phyloP scores from a whole-genome alignment of 164 flowering plant species.

The Magnolia kwangsiensis region DNA sequence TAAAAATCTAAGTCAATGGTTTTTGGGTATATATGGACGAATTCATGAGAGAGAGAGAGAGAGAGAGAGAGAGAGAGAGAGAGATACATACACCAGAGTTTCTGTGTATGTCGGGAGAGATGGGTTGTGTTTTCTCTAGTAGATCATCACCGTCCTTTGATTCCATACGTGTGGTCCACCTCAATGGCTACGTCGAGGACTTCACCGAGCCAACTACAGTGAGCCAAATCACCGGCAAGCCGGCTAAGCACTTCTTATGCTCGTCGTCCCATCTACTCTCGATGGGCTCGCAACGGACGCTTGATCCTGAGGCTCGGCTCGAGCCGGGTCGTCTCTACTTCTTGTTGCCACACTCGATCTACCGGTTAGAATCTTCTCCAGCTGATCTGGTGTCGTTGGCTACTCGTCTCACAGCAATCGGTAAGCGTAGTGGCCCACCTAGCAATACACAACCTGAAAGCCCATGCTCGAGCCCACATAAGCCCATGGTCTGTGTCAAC shows the following conservation, averaged over 20 bases:
- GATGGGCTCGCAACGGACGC: constrained; percentile 14
- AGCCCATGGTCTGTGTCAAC: too few relatives aligned
- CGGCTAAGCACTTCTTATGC: constrained; percentile 31
- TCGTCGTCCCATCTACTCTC: constrained; percentile 34
- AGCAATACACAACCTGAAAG: neutral
- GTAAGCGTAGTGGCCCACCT: constrained; percentile 8
- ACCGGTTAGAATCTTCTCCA: constrained; percentile 12
- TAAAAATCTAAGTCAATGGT: too few relatives aligned
- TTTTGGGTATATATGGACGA: too few relatives aligned
- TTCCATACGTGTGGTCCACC: constrained; percentile 33
- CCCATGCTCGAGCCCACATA: neutral
- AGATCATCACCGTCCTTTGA: constrained; percentile 10
- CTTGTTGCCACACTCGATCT: constrained; percentile 32
- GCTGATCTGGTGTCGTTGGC: constrained; percentile 2
- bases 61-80: constrained; percentile 12
- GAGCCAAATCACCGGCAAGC: constrained; percentile 24
- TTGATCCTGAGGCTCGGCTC: constrained; percentile 25
- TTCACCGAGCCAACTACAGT: constrained; percentile 32
- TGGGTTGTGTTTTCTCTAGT: constrained; percentile 26
- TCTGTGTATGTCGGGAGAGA: constrained; percentile 9
- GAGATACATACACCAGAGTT: constrained; percentile 19
- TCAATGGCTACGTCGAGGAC: constrained; percentile 38
- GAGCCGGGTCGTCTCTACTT: constrained; percentile 35
- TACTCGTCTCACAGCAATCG: constrained; percentile 10
- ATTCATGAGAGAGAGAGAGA: too few relatives aligned